A percentile compares a stretch with the other conserved stretches of the same genome.
These are phyloP conservation scores for Curvularia sp. DNA, from an alignment of 2,329 filamentous ascomycete genomes.

Conservation along the genomic window DNA sequence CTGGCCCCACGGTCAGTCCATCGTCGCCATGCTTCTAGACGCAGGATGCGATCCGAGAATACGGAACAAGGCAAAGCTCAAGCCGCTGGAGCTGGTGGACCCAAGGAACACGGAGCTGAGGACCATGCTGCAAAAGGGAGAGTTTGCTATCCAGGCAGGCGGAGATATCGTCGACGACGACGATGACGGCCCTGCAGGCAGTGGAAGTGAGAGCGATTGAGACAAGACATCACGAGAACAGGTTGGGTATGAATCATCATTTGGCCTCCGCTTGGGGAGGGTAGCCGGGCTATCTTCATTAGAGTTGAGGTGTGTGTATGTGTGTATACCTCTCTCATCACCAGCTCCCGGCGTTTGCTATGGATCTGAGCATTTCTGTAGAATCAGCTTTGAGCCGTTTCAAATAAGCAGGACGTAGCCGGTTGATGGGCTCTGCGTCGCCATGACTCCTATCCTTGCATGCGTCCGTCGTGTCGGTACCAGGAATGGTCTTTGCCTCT, in stretches of 20 bases:
- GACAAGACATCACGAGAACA: constrained; percentile 1
- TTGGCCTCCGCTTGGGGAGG: constrained; percentile 1
- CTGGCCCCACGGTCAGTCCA: constrained; percentile 69
- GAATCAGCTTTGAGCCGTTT: constrained; percentile 9
- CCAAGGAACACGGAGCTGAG: constrained; percentile 70
- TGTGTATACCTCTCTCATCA: constrained; percentile 9
- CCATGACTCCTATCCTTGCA: constrained; percentile 11
- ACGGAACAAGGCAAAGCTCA: constrained; percentile 76
- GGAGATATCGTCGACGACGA: constrained; percentile 60
- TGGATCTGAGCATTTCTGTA: constrained; percentile 11
- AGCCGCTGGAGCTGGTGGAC: constrained; percentile 75
- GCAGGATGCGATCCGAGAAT: constrained; percentile 71
- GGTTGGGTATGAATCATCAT: constrained; percentile 2
- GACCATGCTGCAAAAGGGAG: constrained; percentile 71
- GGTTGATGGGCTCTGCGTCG: constrained; percentile 2
- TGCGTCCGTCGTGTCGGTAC: constrained; percentile 5
- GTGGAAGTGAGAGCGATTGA: constrained; percentile 57
- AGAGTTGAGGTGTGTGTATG: constrained; percentile 10
- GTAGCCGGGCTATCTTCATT: constrained; percentile 15
- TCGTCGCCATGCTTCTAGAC: constrained; percentile 83
- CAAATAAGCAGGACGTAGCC: constrained; percentile 16
- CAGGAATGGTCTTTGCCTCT: constrained; percentile 4
- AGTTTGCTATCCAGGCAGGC: constrained; percentile 65
- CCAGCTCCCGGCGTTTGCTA: constrained; percentile 6
- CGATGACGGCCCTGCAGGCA: constrained; percentile 57